phyloP scores from a whole-genome alignment of 1,284 basidiomycete genomes.

The Dichomitus squalens region DNA sequence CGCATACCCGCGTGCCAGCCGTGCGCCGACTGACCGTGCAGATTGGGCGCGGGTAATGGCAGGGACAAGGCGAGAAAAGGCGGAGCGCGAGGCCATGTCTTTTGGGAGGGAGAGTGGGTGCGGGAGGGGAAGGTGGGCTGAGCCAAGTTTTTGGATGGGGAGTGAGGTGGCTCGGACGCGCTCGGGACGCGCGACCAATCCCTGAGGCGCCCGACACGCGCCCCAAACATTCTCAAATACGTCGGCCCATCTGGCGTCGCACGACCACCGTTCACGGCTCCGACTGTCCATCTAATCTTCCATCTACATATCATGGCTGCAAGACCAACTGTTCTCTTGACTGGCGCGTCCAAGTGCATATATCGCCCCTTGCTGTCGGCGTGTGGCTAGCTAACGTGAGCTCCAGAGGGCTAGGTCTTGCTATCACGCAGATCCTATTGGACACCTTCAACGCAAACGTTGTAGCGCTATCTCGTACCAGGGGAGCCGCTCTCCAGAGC shows the following conservation, averaged over 20 bases:
- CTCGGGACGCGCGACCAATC: constrained; percentile 26
- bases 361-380: constrained; percentile 1
- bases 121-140: constrained; percentile 26
- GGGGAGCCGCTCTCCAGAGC: constrained; percentile 60
- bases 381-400: constrained; percentile 30
- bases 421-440: constrained; percentile 66
- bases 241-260: constrained; percentile 15
- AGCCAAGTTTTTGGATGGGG: constrained; percentile 24
- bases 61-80: constrained; percentile 66
- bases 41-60: constrained; percentile 50
- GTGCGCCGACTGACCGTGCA: constrained; percentile 39
- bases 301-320: constrained; percentile 23
- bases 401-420: constrained; percentile 81
- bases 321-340: constrained; percentile 62
- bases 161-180: constrained; percentile 33
- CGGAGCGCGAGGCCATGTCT: constrained; percentile 65
- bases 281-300: neutral
- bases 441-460: constrained; percentile 64
- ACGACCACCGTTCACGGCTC: constrained; percentile 14
- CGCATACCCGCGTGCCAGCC: constrained; percentile 62
- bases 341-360: constrained; percentile 75
- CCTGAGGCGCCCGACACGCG: constrained; percentile 12
- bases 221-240: constrained; percentile 22
- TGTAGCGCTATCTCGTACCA: constrained; percentile 74
- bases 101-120: constrained; percentile 29